Evolutionary conservation across 345 rosid genomes (phyloP), one percentile per base, ranked within the genome.

Genomic region (Capsella bursapastoris): DNA sequence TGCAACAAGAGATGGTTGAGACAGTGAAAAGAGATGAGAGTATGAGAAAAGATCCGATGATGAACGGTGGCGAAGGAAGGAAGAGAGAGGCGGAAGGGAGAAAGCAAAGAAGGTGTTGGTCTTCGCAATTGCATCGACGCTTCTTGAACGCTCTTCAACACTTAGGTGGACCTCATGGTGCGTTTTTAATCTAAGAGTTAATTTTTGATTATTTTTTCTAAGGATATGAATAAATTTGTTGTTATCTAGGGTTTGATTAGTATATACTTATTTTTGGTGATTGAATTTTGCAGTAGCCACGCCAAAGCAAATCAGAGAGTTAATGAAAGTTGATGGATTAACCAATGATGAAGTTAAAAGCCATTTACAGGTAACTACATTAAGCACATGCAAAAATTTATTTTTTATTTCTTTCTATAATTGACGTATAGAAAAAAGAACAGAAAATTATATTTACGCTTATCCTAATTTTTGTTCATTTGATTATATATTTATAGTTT

Each of bases 291-390:
- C 87, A 94, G 98, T 78, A 57, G 95, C 98, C 10, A 94, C 97
- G 0, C 98, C 98, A 3, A 93, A 93, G 76, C 98, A 91, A 75
- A 93, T 93, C 15, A 88, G 89, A 68, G 98, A 93, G 84, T 76
- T 87, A 29, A 93, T 93, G 97, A 91, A 94, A 75, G 95, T 94
- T 68, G 97, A 94, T 68, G 97, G 97, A 41, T 89, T 94, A 15
- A 87, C 95, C 4, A 94, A 94, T 48, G 98, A 91, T 79, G 97
- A 94, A 88, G 97, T 94, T 18, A 94, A 94, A 80, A 94, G 98
- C 82, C 97, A 94, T 88, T 85, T 94, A 71, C 98, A 94, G 93
- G 98, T 93, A 58, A 41, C 6, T 34, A 6, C 15, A n/a, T 6
- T 2, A 16, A 15, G 5, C 69, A 27, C 31, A 67, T 47, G 7